Evolutionary conservation across 768 basidiomycete genomes (phyloP), one percentile per base, ranked within the genome.

Genomic region (Austroboletus festivus): DNA sequence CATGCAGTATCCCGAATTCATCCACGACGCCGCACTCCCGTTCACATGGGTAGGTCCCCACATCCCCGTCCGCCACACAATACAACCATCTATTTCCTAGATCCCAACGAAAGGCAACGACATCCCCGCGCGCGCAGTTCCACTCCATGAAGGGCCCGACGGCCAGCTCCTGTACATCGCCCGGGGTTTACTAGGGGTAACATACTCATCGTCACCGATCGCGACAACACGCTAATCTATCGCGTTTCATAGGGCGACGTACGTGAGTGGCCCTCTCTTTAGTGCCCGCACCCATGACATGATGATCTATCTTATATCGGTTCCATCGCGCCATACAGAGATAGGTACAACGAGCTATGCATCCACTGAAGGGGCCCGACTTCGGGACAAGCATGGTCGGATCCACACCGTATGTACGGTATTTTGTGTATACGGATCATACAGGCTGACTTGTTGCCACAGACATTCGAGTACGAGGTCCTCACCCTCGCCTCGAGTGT

Each of bases 391-490:
- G 8, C 16, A 41, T 13, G 59, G 59, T 35, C 46, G 38, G 16
- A 42, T 22, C 11, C 38, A 47, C 38, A 7, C 28, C 16, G 59
- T 60, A 46, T n/a, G 56, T 52, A 19, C 33, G 21, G 26, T 24
- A n/a, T n/a, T n/a, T n/a, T 12, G 15, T 4, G 33, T 18, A 20
- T 8, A 1, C 9, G 31, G 16, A 40, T 13, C 16, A 38, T 35
- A 4, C 15, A 33, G 15, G 43, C 49, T 48, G 18, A 49, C 18
- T 2, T 28, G 16, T 10, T n/a, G 2, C 33, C 30, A 13, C 13
- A 45, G 61, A 34, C 53, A 3, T 54, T 44, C 12, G 55, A 58
- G 23, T 61, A 62, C 38, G 61, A 62, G 21, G 61, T 63, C 4
- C 40, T 62, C n/a, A 46, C 52, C 10, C 63, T 51, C 9, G 49